Percentiles rank a stretch among this genome's conserved stretches.
phyloP scores from a whole-genome alignment of 2,329 filamentous ascomycete genomes.

The Colletotrichum lindemuthianum region DNA sequence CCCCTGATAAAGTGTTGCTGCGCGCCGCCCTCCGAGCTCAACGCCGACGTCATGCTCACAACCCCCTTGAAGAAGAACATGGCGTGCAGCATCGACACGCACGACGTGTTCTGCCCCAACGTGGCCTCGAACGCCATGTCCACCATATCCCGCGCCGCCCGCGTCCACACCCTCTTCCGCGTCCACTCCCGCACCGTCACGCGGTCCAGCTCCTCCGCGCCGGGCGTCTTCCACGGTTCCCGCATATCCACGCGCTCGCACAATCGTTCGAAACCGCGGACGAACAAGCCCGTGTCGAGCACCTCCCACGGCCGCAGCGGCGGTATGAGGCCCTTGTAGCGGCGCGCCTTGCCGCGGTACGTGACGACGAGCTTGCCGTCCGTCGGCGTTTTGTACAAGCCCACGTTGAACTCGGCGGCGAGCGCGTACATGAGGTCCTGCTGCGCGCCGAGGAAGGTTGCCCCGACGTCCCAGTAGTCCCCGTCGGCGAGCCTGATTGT shows the following conservation, averaged over 20 bases:
- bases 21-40: conserved; percentile 22
- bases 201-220: conserved; percentile 28
- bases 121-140: conserved; percentile 26
- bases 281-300: conserved; percentile 21
- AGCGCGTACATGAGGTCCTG: conserved; percentile 33
- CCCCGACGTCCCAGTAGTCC: conserved; percentile 38
- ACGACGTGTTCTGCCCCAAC: conserved; percentile 25
- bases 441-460: conserved; percentile 38
- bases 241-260: conserved; percentile 29
- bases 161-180: conserved; percentile 18
- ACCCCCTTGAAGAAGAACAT: conserved; percentile 30
- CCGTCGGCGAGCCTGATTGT: conserved; percentile 27
- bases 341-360: conserved; percentile 24
- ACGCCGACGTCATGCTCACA: conserved; percentile 14
- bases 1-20: conserved; percentile 31
- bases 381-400: conserved; percentile 2
- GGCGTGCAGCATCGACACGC: conserved; percentile 34
- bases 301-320: conserved; percentile 33
- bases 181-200: conserved; percentile 26
- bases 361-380: conserved; percentile 32
- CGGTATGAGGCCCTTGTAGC: conserved; percentile 34
- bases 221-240: conserved; percentile 27
- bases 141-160: conserved; percentile 16
- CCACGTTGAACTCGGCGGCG: conserved; percentile 28
- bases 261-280: conserved; percentile 28